These are phyloP conservation scores for Syzygium grande DNA, from an alignment of 345 rosid genomes.

Conservation along the genomic window DNA sequence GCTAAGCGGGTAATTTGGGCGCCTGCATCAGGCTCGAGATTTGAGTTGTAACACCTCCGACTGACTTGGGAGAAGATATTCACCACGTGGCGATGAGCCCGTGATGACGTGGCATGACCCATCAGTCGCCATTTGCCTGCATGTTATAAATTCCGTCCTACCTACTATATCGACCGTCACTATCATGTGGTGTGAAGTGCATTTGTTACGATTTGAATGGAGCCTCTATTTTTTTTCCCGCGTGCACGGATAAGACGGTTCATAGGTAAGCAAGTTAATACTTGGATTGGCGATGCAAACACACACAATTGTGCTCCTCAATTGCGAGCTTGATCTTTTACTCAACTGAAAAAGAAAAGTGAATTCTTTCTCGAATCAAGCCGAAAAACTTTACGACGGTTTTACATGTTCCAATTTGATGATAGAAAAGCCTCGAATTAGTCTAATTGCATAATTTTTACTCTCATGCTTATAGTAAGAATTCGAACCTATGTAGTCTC, in stretches of 20 bases:
- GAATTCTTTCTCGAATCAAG: background rate
- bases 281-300: background rate
- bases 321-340: background rate
- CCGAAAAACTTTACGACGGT: background rate
- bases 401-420: background rate
- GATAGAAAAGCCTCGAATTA: background rate
- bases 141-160: background rate
- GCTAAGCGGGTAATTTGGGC: background rate
- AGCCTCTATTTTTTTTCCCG: background rate
- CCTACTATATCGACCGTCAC: too few species aligned
- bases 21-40: accelerated
- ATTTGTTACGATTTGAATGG: background rate
- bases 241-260: background rate
- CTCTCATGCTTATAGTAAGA: background rate
- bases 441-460: background rate
- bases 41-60: background rate
- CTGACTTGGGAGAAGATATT: background rate
- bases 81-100: too few species aligned
- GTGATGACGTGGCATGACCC: accelerated
- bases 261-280: background rate
- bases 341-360: background rate
- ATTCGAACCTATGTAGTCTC: background rate
- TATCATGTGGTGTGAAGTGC: too few species aligned
- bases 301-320: background rate
- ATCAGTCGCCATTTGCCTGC: background rate